Base-by-base conservation (phyloP, 1,139 yeast species). In the Magnusiomyces suaveolens region DNA sequence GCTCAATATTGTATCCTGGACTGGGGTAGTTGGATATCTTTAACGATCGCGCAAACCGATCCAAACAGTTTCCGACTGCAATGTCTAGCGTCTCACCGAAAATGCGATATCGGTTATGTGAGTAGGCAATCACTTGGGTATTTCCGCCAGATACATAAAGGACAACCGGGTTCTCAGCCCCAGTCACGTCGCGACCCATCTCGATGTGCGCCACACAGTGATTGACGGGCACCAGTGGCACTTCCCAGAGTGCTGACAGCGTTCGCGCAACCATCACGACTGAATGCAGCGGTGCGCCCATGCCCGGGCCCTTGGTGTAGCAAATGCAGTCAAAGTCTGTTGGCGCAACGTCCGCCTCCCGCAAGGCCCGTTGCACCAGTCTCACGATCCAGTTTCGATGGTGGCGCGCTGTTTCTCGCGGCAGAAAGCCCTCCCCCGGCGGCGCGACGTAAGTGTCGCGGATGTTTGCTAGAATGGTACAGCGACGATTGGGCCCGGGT, bases 131-230 rank as follows among this genome's bases (percentile, higher is more conserved):
- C 38, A 94, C 95, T 69, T 92, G 99, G 2, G 99, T 94, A 69
- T 92, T 92, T 46, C 99, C 98, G 26, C 99, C 99, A 68, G 96
- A 87, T 2, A 92, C 99, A 64, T 92, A 92, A 52, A 92, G 75
- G 16, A 92, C 98, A 52, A 92, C 97, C 0, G 98, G 98, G 65
- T 94, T 90, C 26, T 78, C 78, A 0, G 98, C 97, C 3, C 95
- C 95, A 0, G 99, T 92, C 64, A 92, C 90, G 66, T 92, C 98
- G 59, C 99, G 74, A 2, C 99, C 99, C 99, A 92, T 92, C 67
- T 94, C 99, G 57, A 92, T 92, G 69, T 92, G 98, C 0, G 98
- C 99, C 26, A 92, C 82, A 70, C 99, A 92, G 69, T 92, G 98
- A 64, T 92, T 94, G 0, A 94, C 98, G 0, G 97, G 98, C 3